These are phyloP conservation scores for Kodamaea kakaduensis DNA, from an alignment of 805 yeast genomes.

Conservation along the genomic window DNA sequence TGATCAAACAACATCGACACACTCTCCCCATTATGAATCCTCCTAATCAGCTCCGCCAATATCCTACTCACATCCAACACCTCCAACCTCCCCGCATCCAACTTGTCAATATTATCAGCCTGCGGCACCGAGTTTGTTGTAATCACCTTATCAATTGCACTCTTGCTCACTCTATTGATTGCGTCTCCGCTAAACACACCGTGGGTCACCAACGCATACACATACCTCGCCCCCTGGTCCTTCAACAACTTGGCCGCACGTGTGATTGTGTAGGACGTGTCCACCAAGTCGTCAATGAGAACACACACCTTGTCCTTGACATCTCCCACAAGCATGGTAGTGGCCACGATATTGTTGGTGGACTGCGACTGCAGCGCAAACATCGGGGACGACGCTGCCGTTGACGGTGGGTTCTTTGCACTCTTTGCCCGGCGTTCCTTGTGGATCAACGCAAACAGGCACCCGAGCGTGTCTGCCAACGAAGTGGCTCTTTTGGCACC, in stretches of 20 bases:
- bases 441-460: conserved; percentile 91
- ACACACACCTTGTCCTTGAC: conserved; percentile 83
- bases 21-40: conserved; percentile 96
- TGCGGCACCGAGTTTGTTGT: conserved; percentile 94
- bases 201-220: conserved; percentile 86
- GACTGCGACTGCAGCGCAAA: conserved; percentile 3
- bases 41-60: conserved; percentile 90
- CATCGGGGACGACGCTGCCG: conserved; percentile 15
- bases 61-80: conserved; percentile 84
- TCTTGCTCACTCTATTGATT: conserved; percentile 57
- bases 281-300: conserved; percentile 90
- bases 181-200: conserved; percentile 95
- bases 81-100: conserved; percentile 57
- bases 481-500: conserved; percentile 98
- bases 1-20: conserved; percentile 91
- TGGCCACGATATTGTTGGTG: conserved; percentile 47
- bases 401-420: conserved; percentile 29
- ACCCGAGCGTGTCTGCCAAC: conserved; percentile 83
- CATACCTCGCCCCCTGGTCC: conserved; percentile 86
- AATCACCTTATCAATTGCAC: conserved; percentile 76
- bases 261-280: conserved; percentile 87
- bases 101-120: conserved; percentile 43
- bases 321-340: conserved; percentile 95
- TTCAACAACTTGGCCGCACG: conserved; percentile 89
- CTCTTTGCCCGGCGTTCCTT: conserved; percentile 72